Evolutionary conservation across 768 basidiomycete genomes (phyloP).

Genomic region (Boletus insuetus): DNA sequence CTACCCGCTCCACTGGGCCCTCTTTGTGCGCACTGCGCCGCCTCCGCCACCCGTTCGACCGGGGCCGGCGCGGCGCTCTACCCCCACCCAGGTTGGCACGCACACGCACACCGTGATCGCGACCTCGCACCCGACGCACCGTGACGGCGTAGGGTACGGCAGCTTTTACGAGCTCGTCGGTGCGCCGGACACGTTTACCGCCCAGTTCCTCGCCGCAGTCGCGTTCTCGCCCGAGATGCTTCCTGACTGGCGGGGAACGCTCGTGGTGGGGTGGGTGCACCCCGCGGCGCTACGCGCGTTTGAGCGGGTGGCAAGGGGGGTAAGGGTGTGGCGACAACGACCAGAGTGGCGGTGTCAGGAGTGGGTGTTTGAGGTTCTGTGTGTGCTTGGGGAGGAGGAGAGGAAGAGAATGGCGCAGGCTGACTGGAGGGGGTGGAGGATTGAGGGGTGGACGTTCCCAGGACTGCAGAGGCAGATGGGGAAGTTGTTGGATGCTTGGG

Average conservation of each 20-base stretch:
- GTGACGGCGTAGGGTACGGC: conserved; percentile 3
- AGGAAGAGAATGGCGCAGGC: too few relatives aligned
- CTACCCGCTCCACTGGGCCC: conserved; percentile 27
- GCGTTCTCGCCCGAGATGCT: conserved; percentile 9
- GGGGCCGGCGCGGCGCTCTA: too few relatives aligned
- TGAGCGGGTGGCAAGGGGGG: conserved; percentile 13
- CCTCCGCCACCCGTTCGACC: not conserved
- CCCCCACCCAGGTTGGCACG: too few relatives aligned
- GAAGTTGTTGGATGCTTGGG: conserved; percentile 30
- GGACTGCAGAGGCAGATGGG: conserved; percentile 25
- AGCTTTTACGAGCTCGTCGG: conserved; percentile 30
- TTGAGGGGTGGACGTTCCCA: conserved; percentile 7
- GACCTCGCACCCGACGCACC: too few relatives aligned
- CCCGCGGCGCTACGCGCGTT: conserved; percentile 12
- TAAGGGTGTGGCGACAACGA: conserved; percentile 17
- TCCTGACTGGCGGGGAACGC: conserved; percentile 25
- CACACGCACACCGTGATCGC: too few relatives aligned
- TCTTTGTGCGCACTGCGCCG: conserved; percentile 26
- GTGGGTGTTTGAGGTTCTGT: conserved; percentile 26
- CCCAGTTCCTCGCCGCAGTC: conserved; percentile 7
- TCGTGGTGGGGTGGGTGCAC: conserved; percentile 22
- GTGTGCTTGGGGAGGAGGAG: not conserved
- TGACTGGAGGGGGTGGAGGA: too few relatives aligned
- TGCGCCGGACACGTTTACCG: conserved; percentile 24
- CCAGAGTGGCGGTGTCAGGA: conserved; percentile 26